Evolutionary conservation across 495 filamentous ascomycete species (phyloP), one percentile per base, ranked within the genome.

Genomic region (Aspergillus nidulans): DNA sequence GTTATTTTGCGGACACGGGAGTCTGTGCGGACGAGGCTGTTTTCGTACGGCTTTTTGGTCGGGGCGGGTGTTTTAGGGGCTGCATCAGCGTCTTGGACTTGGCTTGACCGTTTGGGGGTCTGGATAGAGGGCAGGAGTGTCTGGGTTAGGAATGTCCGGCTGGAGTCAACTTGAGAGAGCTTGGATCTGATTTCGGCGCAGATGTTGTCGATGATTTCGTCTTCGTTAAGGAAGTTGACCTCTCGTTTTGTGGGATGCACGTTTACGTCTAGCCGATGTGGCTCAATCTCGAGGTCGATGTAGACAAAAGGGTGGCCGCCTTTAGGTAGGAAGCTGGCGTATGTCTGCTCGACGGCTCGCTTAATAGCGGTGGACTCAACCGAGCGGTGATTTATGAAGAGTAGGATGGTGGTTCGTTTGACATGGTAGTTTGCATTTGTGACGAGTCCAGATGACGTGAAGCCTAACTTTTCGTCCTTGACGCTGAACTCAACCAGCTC

Each of bases 381-480:
- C n/a, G 91, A 87, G 21, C 95, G 86, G 67, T 97, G 90, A 60
- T 99, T 99, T 68, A 99, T 97, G 70, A 99, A 99, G 4, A 99
- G 78, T 6, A 99, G 76, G 8, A 97, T 77, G 0, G 81, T 87
- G 0, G 91, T 96, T 66, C 87, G 89, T 70, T 97, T 99, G 54
- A 94, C 85, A 68, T 89, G 87, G 69, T 97, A 95, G 63, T 99
- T 99, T 19, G 95, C 92, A 64, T 96, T 99, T 25, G 89, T 97
- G 12, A 86, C 84, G 71, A 88, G 85, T 0, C 90, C 94, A 7
- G 84, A 81, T 19, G 86, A 87, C 53, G 81, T 87, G 73, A 96
- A 96, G 0, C 89, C 92, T 71, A 87, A 89, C 52, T 88, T 84
- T 8, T 83, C 78, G 62, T 95, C 89, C 18, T 83, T 79, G 3